Base-by-base conservation (phyloP, 2,329 filamentous ascomycete species). In the Penicillium sp. region DNA sequence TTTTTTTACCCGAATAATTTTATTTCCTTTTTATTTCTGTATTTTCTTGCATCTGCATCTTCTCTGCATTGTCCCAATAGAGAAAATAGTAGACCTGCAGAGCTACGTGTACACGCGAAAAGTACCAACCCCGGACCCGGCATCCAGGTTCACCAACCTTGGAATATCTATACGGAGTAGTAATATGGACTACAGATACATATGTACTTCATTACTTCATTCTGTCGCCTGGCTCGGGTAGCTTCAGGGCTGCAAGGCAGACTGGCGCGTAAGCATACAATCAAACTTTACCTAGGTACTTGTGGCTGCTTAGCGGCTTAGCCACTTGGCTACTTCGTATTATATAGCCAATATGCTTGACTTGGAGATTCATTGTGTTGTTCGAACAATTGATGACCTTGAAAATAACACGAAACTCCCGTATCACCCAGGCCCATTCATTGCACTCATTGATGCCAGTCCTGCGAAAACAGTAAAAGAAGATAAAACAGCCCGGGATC, bases 391-490 rank as follows among this genome's bases (percentile, higher is more conserved):
- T 44, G 20, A 35, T 40, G 49, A 50, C 38, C 52, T 39, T 49
- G 51, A n/a, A 63, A 61, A 61, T 53, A 60, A 57, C 55, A 61
- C 53, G 58, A 58, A 71, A 70, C 64, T 67, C 66, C 66, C 61
- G 50, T 65, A 61, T 66, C 65, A 66, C 56, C 56, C 59, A 62
- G 60, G 59, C 67, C 66, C 66, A 65, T 67, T 69, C 67, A 62
- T 70, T 63, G 62, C 60, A 68, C 67, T 66, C 63, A 61, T 67
- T 65, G 61, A 66, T 62, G 57, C 58, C 56, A 50, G 48, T 50
- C 57, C 34, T 44, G 53, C 38, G 55, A 60, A 52, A 57, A 61
- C 57, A 59, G 44, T 50, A 55, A 56, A 55, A 53, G 55, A 62
- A 63, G 43, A 56, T 59, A 47, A 43, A 46, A 59, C 48, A 49